Percentiles rank a stretch among this genome's conserved stretches.
Evolutionary conservation across 495 filamentous ascomycete species (phyloP).

Genomic region (Lepraria neglecta): DNA sequence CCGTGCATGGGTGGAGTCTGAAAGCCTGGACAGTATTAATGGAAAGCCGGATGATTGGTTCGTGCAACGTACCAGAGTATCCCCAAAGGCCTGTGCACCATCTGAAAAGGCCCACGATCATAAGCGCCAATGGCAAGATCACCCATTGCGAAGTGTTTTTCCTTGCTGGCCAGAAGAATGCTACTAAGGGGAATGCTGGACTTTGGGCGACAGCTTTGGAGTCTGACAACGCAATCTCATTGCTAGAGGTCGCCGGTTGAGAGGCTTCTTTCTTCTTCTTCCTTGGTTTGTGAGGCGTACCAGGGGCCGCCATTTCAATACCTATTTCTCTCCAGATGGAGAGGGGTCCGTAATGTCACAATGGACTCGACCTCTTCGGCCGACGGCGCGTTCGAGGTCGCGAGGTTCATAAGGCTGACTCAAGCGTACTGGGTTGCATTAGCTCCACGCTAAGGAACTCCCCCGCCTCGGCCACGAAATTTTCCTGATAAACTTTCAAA

Average conservation of each 20-base stretch:
- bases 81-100: conserved; percentile 91
- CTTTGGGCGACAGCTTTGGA: conserved; percentile 36
- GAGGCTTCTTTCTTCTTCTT: conserved; percentile 47
- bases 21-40: conserved; percentile 49
- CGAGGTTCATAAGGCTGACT: conserved; percentile 1
- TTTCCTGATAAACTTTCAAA: conserved; percentile 5
- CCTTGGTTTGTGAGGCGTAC: conserved; percentile 48
- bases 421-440: not conserved
- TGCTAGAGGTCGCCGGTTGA: conserved; percentile 40
- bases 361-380: not conserved
- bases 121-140: conserved; percentile 75
- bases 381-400: not conserved
- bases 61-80: conserved; percentile 66
- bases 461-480: conserved; percentile 7
- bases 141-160: conserved; percentile 88
- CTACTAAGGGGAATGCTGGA: conserved; percentile 77
- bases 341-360: too few species aligned
- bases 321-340: not conserved
- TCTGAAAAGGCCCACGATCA: conserved; percentile 83
- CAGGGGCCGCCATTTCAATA: conserved; percentile 4
- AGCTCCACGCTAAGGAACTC: not conserved
- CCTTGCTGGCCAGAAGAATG: conserved; percentile 85
- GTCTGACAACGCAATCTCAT: conserved; percentile 48
- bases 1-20: conserved; percentile 84
- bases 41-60: not conserved